Evolutionary conservation across 208 protist genomes (phyloP), one percentile per base, ranked within the genome.

Genomic region (Trypanosoma platydactyli): DNA sequence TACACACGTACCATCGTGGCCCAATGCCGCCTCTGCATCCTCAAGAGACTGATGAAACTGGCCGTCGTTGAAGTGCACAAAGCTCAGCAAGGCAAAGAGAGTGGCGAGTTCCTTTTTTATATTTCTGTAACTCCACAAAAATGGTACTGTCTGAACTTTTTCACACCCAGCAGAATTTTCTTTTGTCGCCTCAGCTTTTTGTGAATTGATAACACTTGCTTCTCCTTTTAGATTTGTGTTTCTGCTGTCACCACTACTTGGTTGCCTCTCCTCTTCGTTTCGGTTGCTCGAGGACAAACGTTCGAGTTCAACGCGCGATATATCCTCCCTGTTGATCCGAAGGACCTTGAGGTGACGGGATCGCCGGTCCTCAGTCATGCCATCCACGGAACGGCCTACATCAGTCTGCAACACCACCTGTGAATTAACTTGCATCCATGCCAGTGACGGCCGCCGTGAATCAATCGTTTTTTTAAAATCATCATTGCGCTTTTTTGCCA

Each of bases 51-150:
- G 30, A 20, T 65, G 38, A 49, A 62, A 67, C 16, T 64, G 52
- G 20, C 38, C 40, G n/a, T 66, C 48, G 33, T 65, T 30, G 52
- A 73, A 67, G 24, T 52, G 55, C 13, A 73, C n/a, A 27, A 60
- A 66, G 38, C 60, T 68, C 33, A 64, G 46, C 1, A 73, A 44
- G 25, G 68, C 41, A 44, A 68, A 73, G 5, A 73, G 35, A 1
- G 51, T 18, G 30, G 59, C 59, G 16, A 66, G 46, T 44, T 68
- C 40, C 27, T 64, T 40, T 0, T 53, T 0, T 54, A 42, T 29
- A 45, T 18, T 68, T 35, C n/a, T 50, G 11, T 0, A 27, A 30
- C 24, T n/a, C 55, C 33, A 42, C 45, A 60, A 5, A 11, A 64
- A 1, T 29, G 30, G 48, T 2, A 41, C 20, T n/a, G 40, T 33